A percentile compares a stretch with the other conserved stretches of the same genome.
Evolutionary conservation across 345 rosid genomes (phyloP).

Genomic region (Angophora floribunda): DNA sequence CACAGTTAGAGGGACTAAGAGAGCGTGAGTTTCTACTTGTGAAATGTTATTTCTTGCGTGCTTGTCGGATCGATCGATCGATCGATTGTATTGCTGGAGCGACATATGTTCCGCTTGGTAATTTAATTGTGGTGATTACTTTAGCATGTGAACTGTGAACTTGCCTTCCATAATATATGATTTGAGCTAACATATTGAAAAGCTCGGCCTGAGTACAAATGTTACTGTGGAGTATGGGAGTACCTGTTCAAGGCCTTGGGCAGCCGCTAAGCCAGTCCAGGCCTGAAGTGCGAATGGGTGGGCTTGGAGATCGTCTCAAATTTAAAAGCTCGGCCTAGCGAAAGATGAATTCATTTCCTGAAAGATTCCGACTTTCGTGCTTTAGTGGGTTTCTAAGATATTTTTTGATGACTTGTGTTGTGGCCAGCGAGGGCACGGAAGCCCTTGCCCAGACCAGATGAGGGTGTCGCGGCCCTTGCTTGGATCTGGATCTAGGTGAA

Average conservation of each 20-base stretch:
- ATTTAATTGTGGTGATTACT: background rate
- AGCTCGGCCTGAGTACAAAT: background rate
- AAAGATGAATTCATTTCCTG: background rate
- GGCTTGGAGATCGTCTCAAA: background rate
- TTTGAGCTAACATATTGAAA: background rate
- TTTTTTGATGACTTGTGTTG: background rate
- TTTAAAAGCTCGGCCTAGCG: background rate
- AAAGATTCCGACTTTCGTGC: background rate
- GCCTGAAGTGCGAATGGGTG: background rate
- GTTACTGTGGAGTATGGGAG: background rate
- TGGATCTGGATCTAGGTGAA: no score
- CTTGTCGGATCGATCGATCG: background rate
- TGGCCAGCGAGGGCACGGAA: background rate
- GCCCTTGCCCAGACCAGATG: no score
- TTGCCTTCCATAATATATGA: background rate
- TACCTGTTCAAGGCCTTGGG: background rate
- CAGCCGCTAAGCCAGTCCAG: background rate
- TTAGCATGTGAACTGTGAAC: background rate
- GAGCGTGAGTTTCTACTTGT: background rate
- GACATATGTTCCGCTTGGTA: background rate
- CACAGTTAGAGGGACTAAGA: background rate
- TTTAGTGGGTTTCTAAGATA: background rate
- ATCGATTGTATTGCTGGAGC: background rate
- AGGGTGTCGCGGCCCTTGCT: no score
- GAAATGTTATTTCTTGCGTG: background rate